Evolutionary conservation across 176 grass and related monocot genomes (phyloP), one percentile per base, ranked within the genome.

Genomic region (Zoysia pacifica): DNA sequence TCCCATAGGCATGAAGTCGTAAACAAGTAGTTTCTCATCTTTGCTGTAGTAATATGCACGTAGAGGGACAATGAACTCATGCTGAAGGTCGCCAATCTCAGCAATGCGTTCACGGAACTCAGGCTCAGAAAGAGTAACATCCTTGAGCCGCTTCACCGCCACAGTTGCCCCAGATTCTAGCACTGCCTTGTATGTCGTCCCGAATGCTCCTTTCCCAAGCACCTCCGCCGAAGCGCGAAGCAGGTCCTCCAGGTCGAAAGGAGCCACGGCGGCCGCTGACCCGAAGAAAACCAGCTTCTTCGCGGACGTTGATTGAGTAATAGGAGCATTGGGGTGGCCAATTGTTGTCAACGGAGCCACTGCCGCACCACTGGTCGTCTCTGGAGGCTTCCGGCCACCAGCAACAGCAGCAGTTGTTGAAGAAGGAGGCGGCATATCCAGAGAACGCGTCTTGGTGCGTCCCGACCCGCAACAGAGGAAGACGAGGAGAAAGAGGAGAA

Each of bases 1-100:
- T 8, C 94, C 91, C 86, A 77, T 81, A 81, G 88, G 61, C 83
- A 93, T 87, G 77, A 93, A 97, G 83, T 97, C 94, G 47, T 78
- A 97, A 3, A 97, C 88, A 13, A 97, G 88, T 42, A 97, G 76
- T 65, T 93, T 97, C 81, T 97, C 94, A 65, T 97, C 88, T 67
- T 93, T 97, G 88, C 88, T 97, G 80, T 82, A 97, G 91, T 90
- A 97, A 79, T 91, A 97, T 3, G 94, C 91, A 9, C 75, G 88
- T 13, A 97, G 74, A 0, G 94, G 91, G 81, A 97, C 85, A 43
- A 97, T 53, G 80, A 89, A 89, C 67, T 92, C 87, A 15, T 91
- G 78, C 46, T 82, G 80, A 61, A 97, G 79, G 70, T 90, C 86
- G 2, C 86, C 86, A 73, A 97, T 77, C 56, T 78, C 89, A 1